Evolutionary conservation across 73 alveolate species (phyloP), one percentile per base, ranked within the genome.

Genomic region (Paramecium bursaria): DNA sequence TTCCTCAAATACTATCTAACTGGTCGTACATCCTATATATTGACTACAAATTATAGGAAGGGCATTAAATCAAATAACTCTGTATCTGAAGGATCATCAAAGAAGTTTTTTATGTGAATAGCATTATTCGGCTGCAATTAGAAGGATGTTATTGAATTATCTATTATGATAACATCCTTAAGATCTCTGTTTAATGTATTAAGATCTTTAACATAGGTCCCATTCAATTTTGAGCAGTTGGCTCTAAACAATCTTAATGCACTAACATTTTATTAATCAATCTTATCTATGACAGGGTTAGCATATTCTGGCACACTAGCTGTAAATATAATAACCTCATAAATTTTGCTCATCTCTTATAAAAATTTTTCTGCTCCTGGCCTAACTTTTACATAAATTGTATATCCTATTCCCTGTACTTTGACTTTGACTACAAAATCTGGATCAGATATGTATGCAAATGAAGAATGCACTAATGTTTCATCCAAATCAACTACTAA

Each of bases 121-220:
- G 87, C 88, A 48, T 52, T 67, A 13, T 76, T 88, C 29, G 90
- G 89, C 52, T 77, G 46, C 19, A 87, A 44, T 4, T 53, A 48
- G 22, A 52, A 86, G 25, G 86, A 75, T 5, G 85, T 26, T 25
- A 42, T 25, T 23, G 82, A 35, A 35, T 85, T 82, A 87, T 92
- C 97, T 14, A 94, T 87, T 17, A 92, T 92, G 3, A 94, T 74
- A 14, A 92, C 54, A 53, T 94, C 96, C 74, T 89, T 90, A 53
- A 94, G 74, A 23, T 75, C 85, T 88, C 98, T 88, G 17, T 92
- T 91, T 11, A 93, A 26, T 50, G 73, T 50, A 7, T 89, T 39
- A 74, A 93, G 49, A 73, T 94, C 98, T 79, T 94, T 94, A 17
- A 94, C 97, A 74, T 91, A 93, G 4, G 92, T 77, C 21, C 97